Conservation (phyloP, 1,284 basidiomycete genomes). For the Ustilago shanxiensis region DNA sequence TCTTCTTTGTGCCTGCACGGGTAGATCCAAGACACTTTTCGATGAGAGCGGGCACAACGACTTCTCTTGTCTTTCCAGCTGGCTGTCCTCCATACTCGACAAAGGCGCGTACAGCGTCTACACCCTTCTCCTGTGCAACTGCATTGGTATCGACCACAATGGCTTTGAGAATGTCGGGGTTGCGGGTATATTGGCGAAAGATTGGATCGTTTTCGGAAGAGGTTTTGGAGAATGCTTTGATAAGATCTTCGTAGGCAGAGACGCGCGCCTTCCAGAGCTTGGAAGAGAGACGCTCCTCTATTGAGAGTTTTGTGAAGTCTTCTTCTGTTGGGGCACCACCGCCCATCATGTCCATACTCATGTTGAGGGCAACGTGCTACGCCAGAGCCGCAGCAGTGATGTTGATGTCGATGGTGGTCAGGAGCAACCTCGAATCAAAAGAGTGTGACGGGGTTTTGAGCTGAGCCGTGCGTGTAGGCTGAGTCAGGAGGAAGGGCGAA, state of each 20-base stretch:
- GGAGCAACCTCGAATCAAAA: background rate
- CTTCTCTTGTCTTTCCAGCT: slow-evolving; percentile 78
- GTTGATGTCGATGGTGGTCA: background rate
- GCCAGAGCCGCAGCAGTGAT: background rate
- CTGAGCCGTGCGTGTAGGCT: background rate
- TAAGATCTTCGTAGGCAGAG: slow-evolving; percentile 89
- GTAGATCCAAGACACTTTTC: slow-evolving; percentile 96
- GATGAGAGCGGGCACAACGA: slow-evolving; percentile 87
- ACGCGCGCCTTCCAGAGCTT: slow-evolving; percentile 97
- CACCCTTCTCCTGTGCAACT: slow-evolving; percentile 97
- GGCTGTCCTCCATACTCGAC: slow-evolving; percentile 92
- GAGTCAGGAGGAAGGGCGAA: background rate
- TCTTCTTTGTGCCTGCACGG: slow-evolving; percentile 86
- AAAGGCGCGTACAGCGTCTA: slow-evolving; percentile 79
- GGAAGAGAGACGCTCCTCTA: slow-evolving; percentile 80
- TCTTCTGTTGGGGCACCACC: slow-evolving; percentile 76
- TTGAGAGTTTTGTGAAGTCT: slow-evolving; percentile 86
- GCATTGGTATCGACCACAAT: slow-evolving; percentile 82
- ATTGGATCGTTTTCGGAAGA: slow-evolving; percentile 92
- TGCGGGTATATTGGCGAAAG: slow-evolving; percentile 85
- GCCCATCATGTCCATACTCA: slow-evolving; percentile 52
- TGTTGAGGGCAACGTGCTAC: slow-evolving; percentile 6
- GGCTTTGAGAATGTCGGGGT: slow-evolving; percentile 74
- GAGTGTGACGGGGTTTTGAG: background rate
- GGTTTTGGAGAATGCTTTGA: slow-evolving; percentile 70